phyloP scores from a whole-genome alignment of 331 rosid genomes.

The Quercus lobata region DNA sequence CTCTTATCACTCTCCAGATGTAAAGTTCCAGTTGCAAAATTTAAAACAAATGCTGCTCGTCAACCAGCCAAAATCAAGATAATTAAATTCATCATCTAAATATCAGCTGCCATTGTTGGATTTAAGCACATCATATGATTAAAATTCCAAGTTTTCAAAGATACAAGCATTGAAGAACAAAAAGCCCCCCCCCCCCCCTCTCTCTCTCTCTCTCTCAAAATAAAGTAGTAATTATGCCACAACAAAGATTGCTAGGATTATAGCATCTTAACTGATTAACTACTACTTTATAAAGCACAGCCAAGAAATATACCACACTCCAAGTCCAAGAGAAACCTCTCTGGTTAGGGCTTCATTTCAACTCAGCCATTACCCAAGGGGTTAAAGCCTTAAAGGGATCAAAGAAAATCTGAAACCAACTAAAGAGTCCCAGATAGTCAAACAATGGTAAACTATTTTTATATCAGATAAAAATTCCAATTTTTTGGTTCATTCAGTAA shows the following conservation, averaged over 20 bases:
- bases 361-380: background rate
- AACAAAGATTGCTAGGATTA: background rate
- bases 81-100: slow-evolving; percentile 5
- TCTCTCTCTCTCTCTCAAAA: background rate
- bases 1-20: background rate
- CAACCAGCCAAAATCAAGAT: background rate
- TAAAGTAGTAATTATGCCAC: background rate
- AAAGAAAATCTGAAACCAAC: background rate
- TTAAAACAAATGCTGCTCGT: background rate
- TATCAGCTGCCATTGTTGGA: slow-evolving; percentile 13
- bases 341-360: background rate
- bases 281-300: background rate
- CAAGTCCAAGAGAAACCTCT: background rate
- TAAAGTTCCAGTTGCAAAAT: background rate
- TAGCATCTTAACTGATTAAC: background rate
- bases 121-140: slow-evolving; percentile 6
- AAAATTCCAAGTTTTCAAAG: slow-evolving; percentile 2
- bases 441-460: background rate
- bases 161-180: background rate
- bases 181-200: background rate
- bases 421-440: background rate
- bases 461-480: background rate
- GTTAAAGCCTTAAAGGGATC: background rate
- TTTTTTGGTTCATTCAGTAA: slow-evolving; percentile 8
- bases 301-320: background rate